Conservation (phyloP, 139 green algal genomes). For the Chlamydomonas sp. region DNA sequence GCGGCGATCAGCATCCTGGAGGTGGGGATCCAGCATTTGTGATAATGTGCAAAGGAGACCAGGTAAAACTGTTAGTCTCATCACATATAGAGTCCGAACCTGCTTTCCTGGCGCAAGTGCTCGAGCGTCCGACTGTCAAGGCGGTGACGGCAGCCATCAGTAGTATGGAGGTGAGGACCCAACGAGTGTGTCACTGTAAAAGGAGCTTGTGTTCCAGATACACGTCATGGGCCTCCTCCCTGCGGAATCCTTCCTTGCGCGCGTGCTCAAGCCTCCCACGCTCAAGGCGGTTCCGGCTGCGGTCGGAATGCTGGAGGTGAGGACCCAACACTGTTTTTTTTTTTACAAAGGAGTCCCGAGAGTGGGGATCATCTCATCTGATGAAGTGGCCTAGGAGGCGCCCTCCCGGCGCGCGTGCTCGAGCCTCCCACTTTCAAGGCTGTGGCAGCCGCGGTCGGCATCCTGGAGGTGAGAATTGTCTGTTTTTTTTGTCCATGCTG, state of each 20-base stretch:
- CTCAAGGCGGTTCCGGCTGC: no score
- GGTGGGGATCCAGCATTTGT: conserved; percentile 33
- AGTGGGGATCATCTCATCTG: no score
- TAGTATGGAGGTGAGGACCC: no score
- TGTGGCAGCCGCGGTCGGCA: background rate
- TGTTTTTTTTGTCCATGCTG: no score
- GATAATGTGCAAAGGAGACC: background rate
- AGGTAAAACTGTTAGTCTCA: no score
- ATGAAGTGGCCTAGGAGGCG: no score
- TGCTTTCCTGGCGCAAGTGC: conserved; percentile 59
- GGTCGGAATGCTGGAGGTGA: no score
- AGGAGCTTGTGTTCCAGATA: conserved; percentile 5
- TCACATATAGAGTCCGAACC: no score
- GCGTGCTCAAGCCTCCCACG: no score
- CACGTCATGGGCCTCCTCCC: background rate
- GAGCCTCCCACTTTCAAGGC: background rate
- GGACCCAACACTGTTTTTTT: no score
- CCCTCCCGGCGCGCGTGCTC: no score
- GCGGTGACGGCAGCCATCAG: conserved; percentile 52
- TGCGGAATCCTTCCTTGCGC: background rate
- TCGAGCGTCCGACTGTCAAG: conserved; percentile 63
- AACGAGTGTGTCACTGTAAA: background rate
- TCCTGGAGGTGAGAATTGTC: background rate
- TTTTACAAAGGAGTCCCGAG: no score
- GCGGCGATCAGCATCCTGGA: conserved; percentile 52